Percentiles rank a stretch among this genome's conserved stretches.
These are phyloP conservation scores for Neofusicoccum parvum DNA, from an alignment of 2,329 filamentous ascomycete species.

Conservation along the genomic window DNA sequence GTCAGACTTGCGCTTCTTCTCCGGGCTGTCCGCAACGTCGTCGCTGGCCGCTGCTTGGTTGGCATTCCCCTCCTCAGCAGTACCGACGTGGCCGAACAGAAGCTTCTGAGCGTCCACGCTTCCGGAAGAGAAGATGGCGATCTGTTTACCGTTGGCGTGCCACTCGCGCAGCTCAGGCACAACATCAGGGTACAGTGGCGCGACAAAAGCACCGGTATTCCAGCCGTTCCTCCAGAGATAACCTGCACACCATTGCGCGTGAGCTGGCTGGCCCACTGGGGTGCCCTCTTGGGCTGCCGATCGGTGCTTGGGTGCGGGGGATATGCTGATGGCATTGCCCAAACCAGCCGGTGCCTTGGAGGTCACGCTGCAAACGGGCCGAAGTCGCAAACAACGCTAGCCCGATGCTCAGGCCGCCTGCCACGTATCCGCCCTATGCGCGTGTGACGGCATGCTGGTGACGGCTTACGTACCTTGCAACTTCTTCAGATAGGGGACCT, in stretches of 20 bases:
- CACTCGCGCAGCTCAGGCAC: slow-evolving; percentile 63
- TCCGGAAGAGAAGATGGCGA: slow-evolving; percentile 81
- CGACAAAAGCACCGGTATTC: slow-evolving; percentile 66
- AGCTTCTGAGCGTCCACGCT: slow-evolving; percentile 80
- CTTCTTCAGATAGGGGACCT: slow-evolving; percentile 74
- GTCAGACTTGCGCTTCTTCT: slow-evolving; percentile 25
- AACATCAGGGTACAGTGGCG: slow-evolving; percentile 76
- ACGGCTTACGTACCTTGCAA: slow-evolving; percentile 59
- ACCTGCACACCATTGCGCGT: slow-evolving; percentile 41
- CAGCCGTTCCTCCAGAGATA: slow-evolving; percentile 79
- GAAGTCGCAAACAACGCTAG: slow-evolving; percentile 18
- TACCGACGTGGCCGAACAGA: slow-evolving; percentile 65
- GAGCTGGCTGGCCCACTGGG: slow-evolving; percentile 10
- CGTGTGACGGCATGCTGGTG: slow-evolving; percentile 17
- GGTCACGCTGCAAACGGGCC: slow-evolving; percentile 16
- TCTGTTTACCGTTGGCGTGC: slow-evolving; percentile 55
- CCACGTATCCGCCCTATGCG: slow-evolving; percentile 28
- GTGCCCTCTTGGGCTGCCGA: not conserved
- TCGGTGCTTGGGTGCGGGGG: slow-evolving; percentile 20
- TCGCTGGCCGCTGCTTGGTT: not conserved
- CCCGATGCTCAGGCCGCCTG: slow-evolving; percentile 2
- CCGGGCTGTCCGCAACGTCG: slow-evolving; percentile 28
- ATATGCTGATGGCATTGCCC: slow-evolving; percentile 16
- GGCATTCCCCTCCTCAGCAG: not conserved
- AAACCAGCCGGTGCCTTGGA: slow-evolving; percentile 2